phyloP scores from a whole-genome alignment of 1,284 basidiomycete species.

The Fomitopsis pinicola region DNA sequence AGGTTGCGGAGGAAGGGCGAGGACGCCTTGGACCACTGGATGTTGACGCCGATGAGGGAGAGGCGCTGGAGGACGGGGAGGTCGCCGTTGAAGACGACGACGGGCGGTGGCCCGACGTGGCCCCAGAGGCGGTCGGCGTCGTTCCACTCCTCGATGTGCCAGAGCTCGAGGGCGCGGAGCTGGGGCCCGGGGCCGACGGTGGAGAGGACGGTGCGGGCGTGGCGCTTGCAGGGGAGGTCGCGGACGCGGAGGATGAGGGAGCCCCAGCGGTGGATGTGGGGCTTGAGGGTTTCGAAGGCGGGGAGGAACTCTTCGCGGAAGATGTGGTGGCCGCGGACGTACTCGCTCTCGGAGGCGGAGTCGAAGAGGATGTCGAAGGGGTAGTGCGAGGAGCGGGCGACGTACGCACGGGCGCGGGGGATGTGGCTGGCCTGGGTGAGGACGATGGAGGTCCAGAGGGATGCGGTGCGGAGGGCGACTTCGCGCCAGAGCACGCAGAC shows the following conservation, averaged over 20 bases:
- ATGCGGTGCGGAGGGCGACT: conserved; percentile 43
- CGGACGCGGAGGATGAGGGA: conserved; percentile 55
- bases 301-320: conserved; percentile 39
- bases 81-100: conserved; percentile 46
- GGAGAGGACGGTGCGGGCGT: conserved; percentile 45
- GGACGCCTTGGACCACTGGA: conserved; percentile 43
- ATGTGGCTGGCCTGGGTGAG: conserved; percentile 47
- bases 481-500: conserved; percentile 51
- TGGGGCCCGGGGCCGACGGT: conserved; percentile 45
- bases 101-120: conserved; percentile 52
- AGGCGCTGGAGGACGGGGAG: conserved; percentile 48
- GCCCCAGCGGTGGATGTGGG: conserved; percentile 48
- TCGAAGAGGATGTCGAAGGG: conserved; percentile 54
- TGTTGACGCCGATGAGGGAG: conserved; percentile 59
- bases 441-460: conserved; percentile 50
- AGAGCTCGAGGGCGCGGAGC: conserved; percentile 55
- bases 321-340: conserved; percentile 42
- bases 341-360: conserved; percentile 43
- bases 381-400: conserved; percentile 33
- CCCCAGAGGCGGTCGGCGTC: conserved; percentile 38
- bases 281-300: conserved; percentile 44
- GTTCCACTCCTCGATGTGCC: conserved; percentile 56
- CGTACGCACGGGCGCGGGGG: conserved; percentile 40
- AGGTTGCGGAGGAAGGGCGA: conserved; percentile 49
- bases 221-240: conserved; percentile 49